phyloP scores from a whole-genome alignment of 257 asterid genomes.

The Plantago major region DNA sequence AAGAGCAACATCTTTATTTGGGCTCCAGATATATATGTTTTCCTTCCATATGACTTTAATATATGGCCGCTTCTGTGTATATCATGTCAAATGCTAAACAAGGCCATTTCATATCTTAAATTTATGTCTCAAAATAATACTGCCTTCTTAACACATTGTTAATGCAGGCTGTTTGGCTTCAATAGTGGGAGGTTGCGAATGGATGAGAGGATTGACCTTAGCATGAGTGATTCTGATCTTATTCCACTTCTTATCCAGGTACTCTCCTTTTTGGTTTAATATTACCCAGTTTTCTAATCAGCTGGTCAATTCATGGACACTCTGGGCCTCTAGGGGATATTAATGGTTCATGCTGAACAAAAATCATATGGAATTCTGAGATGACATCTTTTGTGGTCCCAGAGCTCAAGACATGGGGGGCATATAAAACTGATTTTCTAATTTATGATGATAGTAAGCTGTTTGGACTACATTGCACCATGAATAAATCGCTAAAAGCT shows the following conservation, averaged over 20 bases:
- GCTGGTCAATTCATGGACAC: not conserved
- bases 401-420: too few species aligned
- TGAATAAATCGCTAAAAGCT: too few species aligned
- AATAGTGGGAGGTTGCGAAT: constrained; percentile 76
- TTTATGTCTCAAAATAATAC: not conserved
- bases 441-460: too few species aligned
- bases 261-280: constrained; percentile 19
- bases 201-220: constrained; percentile 87
- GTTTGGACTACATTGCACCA: too few species aligned
- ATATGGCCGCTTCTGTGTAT: not conserved
- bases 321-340: constrained; percentile 7
- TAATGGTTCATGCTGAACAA: constrained; percentile 4
- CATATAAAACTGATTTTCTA: too few species aligned
- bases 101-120: constrained; percentile 11
- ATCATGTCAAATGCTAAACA: constrained; percentile 8
- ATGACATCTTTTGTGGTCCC: too few species aligned
- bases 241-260: constrained; percentile 97
- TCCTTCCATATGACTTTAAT: not conserved
- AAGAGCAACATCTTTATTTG: constrained; percentile 7
- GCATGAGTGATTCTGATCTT: constrained; percentile 98
- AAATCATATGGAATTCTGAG: too few species aligned
- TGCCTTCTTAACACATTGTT: constrained; percentile 9
- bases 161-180: constrained; percentile 77
- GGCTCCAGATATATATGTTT: constrained; percentile 1
- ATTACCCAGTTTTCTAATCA: constrained; percentile 4